Percentiles rank a stretch among this genome's conserved stretches.
Evolutionary conservation across 2,329 filamentous ascomycete species (phyloP).

Genomic region (Plectosphaerella cucumerina): DNA sequence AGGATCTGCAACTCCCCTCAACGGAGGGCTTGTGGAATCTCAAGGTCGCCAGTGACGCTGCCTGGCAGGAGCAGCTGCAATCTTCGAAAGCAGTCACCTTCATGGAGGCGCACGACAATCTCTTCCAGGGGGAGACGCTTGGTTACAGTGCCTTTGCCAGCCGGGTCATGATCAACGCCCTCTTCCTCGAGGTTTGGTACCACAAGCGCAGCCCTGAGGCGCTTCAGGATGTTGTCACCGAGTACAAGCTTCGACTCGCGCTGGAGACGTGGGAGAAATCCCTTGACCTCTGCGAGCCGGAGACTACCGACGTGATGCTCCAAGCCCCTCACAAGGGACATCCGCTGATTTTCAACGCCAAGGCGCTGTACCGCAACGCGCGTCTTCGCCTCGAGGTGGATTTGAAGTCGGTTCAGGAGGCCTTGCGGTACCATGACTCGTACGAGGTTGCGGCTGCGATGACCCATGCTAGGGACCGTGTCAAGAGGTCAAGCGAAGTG

Average conservation of each 20-base stretch:
- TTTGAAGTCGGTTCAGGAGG: conserved; percentile 92
- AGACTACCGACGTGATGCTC: conserved; percentile 81
- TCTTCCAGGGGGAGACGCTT: conserved; percentile 88
- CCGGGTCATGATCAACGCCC: conserved; percentile 96
- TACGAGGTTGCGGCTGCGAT: conserved; percentile 97
- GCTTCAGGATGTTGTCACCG: conserved; percentile 92
- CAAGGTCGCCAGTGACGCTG: conserved; percentile 68
- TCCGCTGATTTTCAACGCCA: conserved; percentile 95
- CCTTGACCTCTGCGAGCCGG: conserved; percentile 86
- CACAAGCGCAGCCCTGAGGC: conserved; percentile 98
- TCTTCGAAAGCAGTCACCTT: conserved; percentile 76
- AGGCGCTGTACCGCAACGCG: conserved; percentile 94
- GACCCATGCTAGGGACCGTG: conserved; percentile 88
- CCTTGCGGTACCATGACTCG: conserved; percentile 91
- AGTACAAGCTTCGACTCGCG: conserved; percentile 94
- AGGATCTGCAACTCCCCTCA: conserved; percentile 85
- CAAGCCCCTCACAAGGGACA: conserved; percentile 95
- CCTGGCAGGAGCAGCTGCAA: conserved; percentile 78
- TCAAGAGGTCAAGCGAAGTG: conserved; percentile 95
- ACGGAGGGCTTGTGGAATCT: conserved; percentile 94
- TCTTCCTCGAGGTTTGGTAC: conserved; percentile 98
- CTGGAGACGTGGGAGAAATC: conserved; percentile 99
- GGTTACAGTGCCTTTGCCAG: conserved; percentile 96
- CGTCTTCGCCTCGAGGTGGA: conserved; percentile 90
- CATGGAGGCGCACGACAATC: conserved; percentile 87